These are phyloP conservation scores for Saturnispora halmiae DNA, from an alignment of 805 yeast genomes.

Conservation along the genomic window DNA sequence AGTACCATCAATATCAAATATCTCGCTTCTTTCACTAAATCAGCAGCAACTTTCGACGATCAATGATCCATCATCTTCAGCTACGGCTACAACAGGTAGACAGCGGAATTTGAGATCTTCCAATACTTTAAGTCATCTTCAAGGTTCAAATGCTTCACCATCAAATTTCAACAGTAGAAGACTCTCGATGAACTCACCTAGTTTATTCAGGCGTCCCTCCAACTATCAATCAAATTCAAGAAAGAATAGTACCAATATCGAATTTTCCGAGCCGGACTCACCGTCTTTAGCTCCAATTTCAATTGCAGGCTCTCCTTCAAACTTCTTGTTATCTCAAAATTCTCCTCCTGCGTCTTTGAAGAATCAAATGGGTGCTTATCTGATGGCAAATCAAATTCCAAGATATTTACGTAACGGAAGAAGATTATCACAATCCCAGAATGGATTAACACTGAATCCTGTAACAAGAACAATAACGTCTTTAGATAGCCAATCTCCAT, in stretches of 20 bases:
- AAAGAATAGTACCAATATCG: conserved; percentile 10
- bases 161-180: conserved; percentile 9
- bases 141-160: background rate
- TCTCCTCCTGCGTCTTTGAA: conserved; percentile 39
- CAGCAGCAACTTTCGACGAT: conserved; percentile 14
- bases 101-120: background rate
- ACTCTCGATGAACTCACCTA: conserved; percentile 15
- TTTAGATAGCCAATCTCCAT: conserved; percentile 13
- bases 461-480: conserved; percentile 1
- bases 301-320: conserved; percentile 45
- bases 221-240: conserved; percentile 2
- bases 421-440: background rate
- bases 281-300: conserved; percentile 46
- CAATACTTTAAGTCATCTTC: background rate
- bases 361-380: conserved; percentile 6
- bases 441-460: background rate
- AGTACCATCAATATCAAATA: conserved; percentile 30
- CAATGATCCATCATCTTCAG: background rate
- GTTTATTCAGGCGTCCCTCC: conserved; percentile 5
- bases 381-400: conserved; percentile 6
- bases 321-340: conserved; percentile 43
- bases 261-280: conserved; percentile 35
- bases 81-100: background rate
- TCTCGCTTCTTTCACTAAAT: conserved; percentile 29
- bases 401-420: conserved; percentile 4